phyloP scores from a whole-genome alignment of 352 stramenopile genomes.

The Globisporangium orthogonon region DNA sequence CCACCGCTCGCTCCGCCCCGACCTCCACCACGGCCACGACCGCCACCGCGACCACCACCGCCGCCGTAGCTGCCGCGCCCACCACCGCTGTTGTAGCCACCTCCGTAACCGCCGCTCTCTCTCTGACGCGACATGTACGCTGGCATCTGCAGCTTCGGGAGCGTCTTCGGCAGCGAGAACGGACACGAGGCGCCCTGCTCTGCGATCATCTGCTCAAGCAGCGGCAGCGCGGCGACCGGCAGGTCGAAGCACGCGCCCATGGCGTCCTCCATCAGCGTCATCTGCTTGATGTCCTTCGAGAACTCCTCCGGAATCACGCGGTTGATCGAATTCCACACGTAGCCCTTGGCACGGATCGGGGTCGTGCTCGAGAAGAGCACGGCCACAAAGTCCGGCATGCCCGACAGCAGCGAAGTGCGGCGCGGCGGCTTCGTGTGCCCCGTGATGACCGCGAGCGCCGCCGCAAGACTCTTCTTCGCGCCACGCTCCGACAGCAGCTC shows the following conservation, averaged over 20 bases:
- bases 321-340: slow-evolving; percentile 91
- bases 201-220: slow-evolving; percentile 76
- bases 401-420: slow-evolving; percentile 85
- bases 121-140: slow-evolving; percentile 44
- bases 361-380: slow-evolving; percentile 82
- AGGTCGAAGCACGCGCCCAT: slow-evolving; percentile 91
- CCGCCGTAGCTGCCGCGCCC: slow-evolving; percentile 24
- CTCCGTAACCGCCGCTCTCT: slow-evolving; percentile 19
- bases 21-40: neutral
- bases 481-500: slow-evolving; percentile 60
- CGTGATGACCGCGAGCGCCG: slow-evolving; percentile 86
- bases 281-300: slow-evolving; percentile 81
- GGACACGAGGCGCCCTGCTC: slow-evolving; percentile 41
- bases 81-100: slow-evolving; percentile 28
- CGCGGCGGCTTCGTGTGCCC: slow-evolving; percentile 80
- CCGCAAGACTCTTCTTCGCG: slow-evolving; percentile 61
- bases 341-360: slow-evolving; percentile 81
- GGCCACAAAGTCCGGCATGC: slow-evolving; percentile 87
- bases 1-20: neutral
- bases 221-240: slow-evolving; percentile 47
- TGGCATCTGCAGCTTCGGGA: slow-evolving; percentile 75
- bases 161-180: slow-evolving; percentile 72
- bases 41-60: slow-evolving; percentile 8
- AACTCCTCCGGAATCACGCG: slow-evolving; percentile 75
- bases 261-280: slow-evolving; percentile 85